These are phyloP conservation scores for Tolypocladium paradoxum DNA, from an alignment of 2,329 filamentous ascomycete genomes.

Conservation along the genomic window DNA sequence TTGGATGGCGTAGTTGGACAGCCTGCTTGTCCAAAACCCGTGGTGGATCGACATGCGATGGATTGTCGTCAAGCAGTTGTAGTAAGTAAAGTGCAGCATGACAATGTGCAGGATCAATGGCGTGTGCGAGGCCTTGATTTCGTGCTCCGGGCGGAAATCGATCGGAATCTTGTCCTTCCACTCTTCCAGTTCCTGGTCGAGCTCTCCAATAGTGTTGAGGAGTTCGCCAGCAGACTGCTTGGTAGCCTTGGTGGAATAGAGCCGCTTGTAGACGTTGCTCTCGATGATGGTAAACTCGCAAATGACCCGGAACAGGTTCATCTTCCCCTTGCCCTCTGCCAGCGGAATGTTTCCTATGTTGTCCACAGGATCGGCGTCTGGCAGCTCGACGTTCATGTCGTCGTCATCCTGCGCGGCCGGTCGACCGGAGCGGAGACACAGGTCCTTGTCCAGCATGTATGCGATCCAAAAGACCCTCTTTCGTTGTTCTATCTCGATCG, in stretches of 20 bases:
- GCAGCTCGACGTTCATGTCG: slow-evolving; percentile 90
- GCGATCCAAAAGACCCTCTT: slow-evolving; percentile 57
- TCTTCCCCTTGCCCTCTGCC: slow-evolving; percentile 77
- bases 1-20: slow-evolving; percentile 92
- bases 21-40: slow-evolving; percentile 91
- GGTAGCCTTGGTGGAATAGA: slow-evolving; percentile 87
- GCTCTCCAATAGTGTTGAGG: slow-evolving; percentile 87
- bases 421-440: slow-evolving; percentile 47
- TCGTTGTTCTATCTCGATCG: slow-evolving; percentile 84
- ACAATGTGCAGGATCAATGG: slow-evolving; percentile 91
- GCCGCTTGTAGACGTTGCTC: slow-evolving; percentile 82
- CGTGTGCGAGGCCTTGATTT: slow-evolving; percentile 87
- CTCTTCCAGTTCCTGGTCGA: slow-evolving; percentile 79
- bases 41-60: slow-evolving; percentile 98
- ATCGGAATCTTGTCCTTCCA: slow-evolving; percentile 96
- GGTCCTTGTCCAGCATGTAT: slow-evolving; percentile 54
- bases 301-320: slow-evolving; percentile 91
- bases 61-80: slow-evolving; percentile 95
- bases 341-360: slow-evolving; percentile 92
- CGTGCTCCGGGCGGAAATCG: slow-evolving; percentile 93
- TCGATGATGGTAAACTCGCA: slow-evolving; percentile 87
- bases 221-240: slow-evolving; percentile 89
- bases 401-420: slow-evolving; percentile 54
- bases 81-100: slow-evolving; percentile 91
- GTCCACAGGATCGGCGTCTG: slow-evolving; percentile 80